Evolutionary conservation across 768 basidiomycete species (phyloP).

Genomic region (Rossbeevera mucosa): DNA sequence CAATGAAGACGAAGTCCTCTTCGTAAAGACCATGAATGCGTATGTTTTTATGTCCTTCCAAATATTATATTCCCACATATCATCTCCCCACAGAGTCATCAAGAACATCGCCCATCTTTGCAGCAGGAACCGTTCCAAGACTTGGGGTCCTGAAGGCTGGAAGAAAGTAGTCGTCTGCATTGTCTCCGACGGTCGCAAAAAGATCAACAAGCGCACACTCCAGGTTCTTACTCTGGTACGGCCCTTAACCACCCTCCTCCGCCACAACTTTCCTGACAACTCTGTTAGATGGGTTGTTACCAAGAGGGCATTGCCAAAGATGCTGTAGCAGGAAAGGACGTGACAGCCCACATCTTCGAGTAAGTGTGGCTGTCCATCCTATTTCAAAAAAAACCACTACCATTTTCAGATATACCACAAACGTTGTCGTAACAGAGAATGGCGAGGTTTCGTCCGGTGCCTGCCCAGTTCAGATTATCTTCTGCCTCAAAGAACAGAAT

Average conservation of each 20-base stretch:
- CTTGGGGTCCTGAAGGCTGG: conserved; percentile 87
- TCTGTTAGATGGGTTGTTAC: conserved; percentile 70
- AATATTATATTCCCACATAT: conserved; percentile 3
- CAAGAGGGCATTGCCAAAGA: conserved; percentile 91
- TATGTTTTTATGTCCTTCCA: conserved; percentile 33
- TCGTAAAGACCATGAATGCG: conserved; percentile 82
- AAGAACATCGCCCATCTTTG: conserved; percentile 84
- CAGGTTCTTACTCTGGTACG: conserved; percentile 80
- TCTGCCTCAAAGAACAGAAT: conserved; percentile 93
- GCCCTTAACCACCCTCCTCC: conserved; percentile 8
- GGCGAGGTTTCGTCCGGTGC: conserved; percentile 76
- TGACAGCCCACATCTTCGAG: conserved; percentile 93
- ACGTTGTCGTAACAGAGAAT: conserved; percentile 68
- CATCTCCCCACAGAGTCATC: conserved; percentile 53
- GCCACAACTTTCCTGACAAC: neutral
- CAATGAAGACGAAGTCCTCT: conserved; percentile 84
- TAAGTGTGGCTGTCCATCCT: conserved; percentile 32
- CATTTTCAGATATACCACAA: conserved; percentile 62
- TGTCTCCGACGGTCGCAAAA: conserved; percentile 80
- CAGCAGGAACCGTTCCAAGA: conserved; percentile 63
- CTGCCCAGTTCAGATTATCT: conserved; percentile 82
- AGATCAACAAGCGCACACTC: conserved; percentile 86
- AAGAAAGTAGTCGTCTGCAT: conserved; percentile 87
- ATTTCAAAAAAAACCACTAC: neutral
- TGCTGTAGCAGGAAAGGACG: conserved; percentile 82